phyloP scores from a whole-genome alignment of 768 basidiomycete species.

The Fibroporia radiculosa region DNA sequence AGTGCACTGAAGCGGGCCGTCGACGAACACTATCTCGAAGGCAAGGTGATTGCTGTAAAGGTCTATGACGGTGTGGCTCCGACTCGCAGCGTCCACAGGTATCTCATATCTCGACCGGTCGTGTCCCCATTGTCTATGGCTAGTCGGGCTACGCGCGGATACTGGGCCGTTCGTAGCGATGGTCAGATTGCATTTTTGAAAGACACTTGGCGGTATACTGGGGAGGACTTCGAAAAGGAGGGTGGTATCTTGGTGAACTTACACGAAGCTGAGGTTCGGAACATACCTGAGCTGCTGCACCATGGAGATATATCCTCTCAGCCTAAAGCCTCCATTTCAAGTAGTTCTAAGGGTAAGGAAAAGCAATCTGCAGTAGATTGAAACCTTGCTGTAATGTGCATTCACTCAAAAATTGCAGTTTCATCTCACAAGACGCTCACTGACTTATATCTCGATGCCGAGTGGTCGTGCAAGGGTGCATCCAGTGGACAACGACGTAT shows the following conservation, averaged over 20 bases:
- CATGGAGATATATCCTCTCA: constrained; percentile 7
- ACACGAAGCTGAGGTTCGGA: not conserved
- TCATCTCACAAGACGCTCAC: no score
- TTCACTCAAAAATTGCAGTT: no score
- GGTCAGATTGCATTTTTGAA: not conserved
- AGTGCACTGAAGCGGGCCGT: not conserved
- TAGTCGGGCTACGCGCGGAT: constrained; percentile 1
- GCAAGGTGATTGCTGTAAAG: not conserved
- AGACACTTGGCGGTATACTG: constrained; percentile 7
- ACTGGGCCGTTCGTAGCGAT: constrained; percentile 6
- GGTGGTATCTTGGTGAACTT: not conserved
- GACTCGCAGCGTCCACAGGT: not conserved
- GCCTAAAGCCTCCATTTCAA: no score
- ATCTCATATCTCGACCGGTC: constrained; percentile 7
- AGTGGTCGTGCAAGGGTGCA: no score
- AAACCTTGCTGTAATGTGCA: no score
- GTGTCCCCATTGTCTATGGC: not conserved
- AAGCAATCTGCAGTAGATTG: no score
- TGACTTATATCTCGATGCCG: no score
- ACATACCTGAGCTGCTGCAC: not conserved
- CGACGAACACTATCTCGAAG: constrained; percentile 3
- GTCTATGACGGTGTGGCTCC: no score
- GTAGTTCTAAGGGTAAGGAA: no score
- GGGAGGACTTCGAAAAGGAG: not conserved
- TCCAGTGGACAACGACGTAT: no score